Base-by-base conservation (phyloP, 2,329 filamentous ascomycete genomes). In the Apiospora arundinis region DNA sequence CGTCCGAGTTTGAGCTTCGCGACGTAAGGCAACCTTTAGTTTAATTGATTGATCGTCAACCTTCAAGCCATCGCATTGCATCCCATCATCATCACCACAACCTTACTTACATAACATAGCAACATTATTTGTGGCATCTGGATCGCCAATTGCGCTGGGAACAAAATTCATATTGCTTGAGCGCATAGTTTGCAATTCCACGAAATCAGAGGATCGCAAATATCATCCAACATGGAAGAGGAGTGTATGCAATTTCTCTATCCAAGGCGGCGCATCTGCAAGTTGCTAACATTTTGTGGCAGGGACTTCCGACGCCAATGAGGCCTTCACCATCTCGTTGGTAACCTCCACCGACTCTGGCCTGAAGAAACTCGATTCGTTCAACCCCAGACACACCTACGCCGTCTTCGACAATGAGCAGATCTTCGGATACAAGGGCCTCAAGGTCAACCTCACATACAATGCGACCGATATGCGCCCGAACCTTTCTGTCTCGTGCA, bases 361-460 rank as follows among this genome's bases (percentile, higher is more conserved):
- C 74, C 78, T 88, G 68, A 89, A 88, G 76, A 88, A 87, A 44
- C 83, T 92, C 75, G 87, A 89, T 37, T 88, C 89, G 40, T 98
- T 99, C 81, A 88, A 93, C 73, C 97, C 96, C 0, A 89, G 90
- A 78, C 97, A 95, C 81, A 98, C 95, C 23, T 97, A 98, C 81
- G 86, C 94, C 1, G 92, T 99, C 74, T 98, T 98, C 76, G 92
- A 98, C n/a, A 92, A 96, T 11, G 95, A 99, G 82, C 89, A 88
- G 42, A 95, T 98, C 74, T 95, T 97, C 77, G 95, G 95, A 48
- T 97, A 98, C 85, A 92, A 94, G 80, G 90, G 91, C 70, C 87
- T 97, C 70, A 90, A 90, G 74, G 92, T 98, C 78, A 89, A 90
- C 74, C 84, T 98, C 70, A 90, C 90, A 73, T 92, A 86, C 76